A percentile compares a stretch with the other conserved stretches of the same genome.
phyloP scores from a whole-genome alignment of 371 early-diverging fungal genomes.

The Phascolomyces articulosus region DNA sequence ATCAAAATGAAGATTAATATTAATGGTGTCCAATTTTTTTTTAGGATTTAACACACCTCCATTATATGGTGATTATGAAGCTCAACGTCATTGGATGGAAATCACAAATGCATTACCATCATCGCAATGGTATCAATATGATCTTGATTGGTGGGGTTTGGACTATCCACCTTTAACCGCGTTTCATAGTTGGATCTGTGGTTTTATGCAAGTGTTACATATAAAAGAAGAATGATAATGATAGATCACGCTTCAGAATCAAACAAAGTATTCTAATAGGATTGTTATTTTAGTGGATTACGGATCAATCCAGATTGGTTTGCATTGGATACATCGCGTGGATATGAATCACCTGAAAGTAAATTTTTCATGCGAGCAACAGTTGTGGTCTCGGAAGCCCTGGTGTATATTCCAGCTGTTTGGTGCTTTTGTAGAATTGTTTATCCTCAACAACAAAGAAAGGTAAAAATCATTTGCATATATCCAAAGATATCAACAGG shows the following conservation, averaged over 20 bases:
- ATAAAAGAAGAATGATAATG: too few relatives aligned
- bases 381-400: slow-evolving; percentile 73
- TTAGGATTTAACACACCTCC: slow-evolving; percentile 66
- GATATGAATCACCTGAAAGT: slow-evolving; percentile 70
- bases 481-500: too few relatives aligned
- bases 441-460: slow-evolving; percentile 24
- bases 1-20: background rate
- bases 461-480: too few relatives aligned
- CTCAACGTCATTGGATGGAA: slow-evolving; percentile 98
- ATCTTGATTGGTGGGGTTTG: slow-evolving; percentile 91
- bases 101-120: slow-evolving; percentile 80
- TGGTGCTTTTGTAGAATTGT: slow-evolving; percentile 57
- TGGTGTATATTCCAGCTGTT: slow-evolving; percentile 81
- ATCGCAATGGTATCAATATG: slow-evolving; percentile 87
- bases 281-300: slow-evolving; percentile 58
- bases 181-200: slow-evolving; percentile 88
- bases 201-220: slow-evolving; percentile 69
- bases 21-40: background rate
- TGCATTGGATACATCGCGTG: slow-evolving; percentile 83
- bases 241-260: too few relatives aligned
- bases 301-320: slow-evolving; percentile 84
- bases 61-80: slow-evolving; percentile 94
- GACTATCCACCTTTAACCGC: slow-evolving; percentile 98
- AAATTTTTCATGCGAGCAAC: slow-evolving; percentile 91
- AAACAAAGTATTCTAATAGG: background rate